Conservation (phyloP, 208 protist genomes). For the Leishmania tropica region DNA sequence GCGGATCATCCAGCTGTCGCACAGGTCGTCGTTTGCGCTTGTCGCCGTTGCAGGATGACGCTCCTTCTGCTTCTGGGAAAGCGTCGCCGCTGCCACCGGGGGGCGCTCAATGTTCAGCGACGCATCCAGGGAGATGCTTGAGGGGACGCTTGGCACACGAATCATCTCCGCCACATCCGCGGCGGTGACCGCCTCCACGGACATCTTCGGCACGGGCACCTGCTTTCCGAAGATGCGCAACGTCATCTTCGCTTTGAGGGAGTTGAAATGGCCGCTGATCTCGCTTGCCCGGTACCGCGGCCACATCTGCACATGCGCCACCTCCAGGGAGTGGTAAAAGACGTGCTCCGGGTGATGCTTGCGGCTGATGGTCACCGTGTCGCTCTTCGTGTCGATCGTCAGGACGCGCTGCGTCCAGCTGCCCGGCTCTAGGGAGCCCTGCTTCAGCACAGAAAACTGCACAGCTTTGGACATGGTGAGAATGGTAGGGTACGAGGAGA, state of each 20-base stretch:
- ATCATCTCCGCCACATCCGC: constrained; percentile 5
- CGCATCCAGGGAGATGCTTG: background rate
- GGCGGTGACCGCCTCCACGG: background rate
- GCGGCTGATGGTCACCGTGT: constrained; percentile 29
- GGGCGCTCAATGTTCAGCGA: constrained; percentile 6
- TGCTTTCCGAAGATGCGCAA: constrained; percentile 17
- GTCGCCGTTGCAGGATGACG: background rate
- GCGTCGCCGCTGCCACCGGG: background rate
- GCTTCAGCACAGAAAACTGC: constrained; percentile 29
- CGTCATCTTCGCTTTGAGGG: constrained; percentile 23
- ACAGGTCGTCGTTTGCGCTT: background rate
- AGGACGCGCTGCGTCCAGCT: constrained; percentile 30
- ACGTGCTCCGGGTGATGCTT: constrained; percentile 24
- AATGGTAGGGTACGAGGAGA: background rate
- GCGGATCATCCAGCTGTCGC: constrained; percentile 25
- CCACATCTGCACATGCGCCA: constrained; percentile 27
- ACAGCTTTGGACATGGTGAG: constrained; percentile 7
- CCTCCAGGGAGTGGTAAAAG: constrained; percentile 25
- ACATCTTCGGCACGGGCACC: constrained; percentile 20
- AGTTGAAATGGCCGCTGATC: constrained; percentile 15
- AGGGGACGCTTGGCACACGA: background rate
- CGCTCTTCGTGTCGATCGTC: constrained; percentile 24
- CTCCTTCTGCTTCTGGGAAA: background rate
- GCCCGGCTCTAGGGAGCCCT: background rate
- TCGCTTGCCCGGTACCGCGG: constrained; percentile 14